phyloP scores from a whole-genome alignment of 2,329 filamentous ascomycete species.

The Neospermospora avenae region DNA sequence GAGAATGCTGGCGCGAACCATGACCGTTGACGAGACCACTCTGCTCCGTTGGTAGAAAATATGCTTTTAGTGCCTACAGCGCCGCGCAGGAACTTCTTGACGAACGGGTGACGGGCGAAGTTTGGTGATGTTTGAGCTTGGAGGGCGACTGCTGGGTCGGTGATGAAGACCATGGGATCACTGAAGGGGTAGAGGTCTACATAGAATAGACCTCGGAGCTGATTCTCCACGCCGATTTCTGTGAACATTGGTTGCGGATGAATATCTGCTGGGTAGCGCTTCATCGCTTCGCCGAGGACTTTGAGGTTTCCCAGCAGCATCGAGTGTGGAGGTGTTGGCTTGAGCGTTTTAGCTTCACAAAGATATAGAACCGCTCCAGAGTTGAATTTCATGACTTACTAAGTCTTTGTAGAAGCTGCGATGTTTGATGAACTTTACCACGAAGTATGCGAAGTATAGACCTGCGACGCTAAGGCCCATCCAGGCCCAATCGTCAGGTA shows the following conservation, averaged over 20 bases:
- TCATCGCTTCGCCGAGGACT: constrained; percentile 15
- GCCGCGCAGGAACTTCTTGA: constrained; percentile 7
- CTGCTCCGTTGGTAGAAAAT: constrained; percentile 9
- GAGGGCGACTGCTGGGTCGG: constrained; percentile 15
- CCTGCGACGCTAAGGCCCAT: not conserved
- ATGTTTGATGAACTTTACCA: constrained; percentile 8
- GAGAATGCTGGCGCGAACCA: constrained; percentile 20
- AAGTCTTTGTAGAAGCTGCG: constrained; percentile 8
- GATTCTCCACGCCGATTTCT: constrained; percentile 15
- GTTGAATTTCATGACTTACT: not conserved
- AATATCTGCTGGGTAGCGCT: constrained; percentile 16
- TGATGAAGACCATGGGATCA: constrained; percentile 15
- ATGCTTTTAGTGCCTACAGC: constrained; percentile 19
- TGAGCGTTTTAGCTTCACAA: not conserved
- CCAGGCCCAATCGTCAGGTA: constrained; percentile 5
- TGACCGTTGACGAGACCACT: constrained; percentile 19
- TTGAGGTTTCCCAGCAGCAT: constrained; percentile 20
- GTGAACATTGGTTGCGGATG: constrained; percentile 19
- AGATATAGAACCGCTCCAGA: not conserved
- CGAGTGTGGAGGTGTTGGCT: constrained; percentile 20
- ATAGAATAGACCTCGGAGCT: constrained; percentile 22
- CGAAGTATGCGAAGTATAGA: not conserved
- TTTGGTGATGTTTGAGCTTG: constrained; percentile 13
- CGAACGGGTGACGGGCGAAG: constrained; percentile 14
- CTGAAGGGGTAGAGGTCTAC: constrained; percentile 24